Percentiles rank a stretch among this genome's conserved stretches.
Evolutionary conservation across 495 filamentous ascomycete genomes (phyloP).

Genomic region (Staphylotrichum longicolle): DNA sequence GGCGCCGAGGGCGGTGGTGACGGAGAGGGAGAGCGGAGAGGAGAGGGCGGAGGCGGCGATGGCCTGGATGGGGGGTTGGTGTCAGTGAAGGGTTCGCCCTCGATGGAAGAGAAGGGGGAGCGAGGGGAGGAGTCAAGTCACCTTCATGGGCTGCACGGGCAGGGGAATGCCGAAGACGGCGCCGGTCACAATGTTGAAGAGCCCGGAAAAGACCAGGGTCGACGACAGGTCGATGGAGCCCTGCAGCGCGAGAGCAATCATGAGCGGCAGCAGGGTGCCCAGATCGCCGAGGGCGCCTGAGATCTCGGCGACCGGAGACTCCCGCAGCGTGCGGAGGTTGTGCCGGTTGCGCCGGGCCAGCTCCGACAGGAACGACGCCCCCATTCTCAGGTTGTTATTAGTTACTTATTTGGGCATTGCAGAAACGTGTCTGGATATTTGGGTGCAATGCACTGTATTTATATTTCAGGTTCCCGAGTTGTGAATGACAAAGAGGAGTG

Average conservation of each 20-base stretch:
- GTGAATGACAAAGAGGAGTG: not conserved
- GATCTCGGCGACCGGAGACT: slow-evolving; percentile 70
- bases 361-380: not conserved
- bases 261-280: slow-evolving; percentile 84
- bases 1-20: slow-evolving; percentile 76
- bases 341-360: slow-evolving; percentile 40
- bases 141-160: slow-evolving; percentile 83
- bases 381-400: not conserved
- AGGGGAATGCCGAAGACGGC: slow-evolving; percentile 79
- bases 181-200: slow-evolving; percentile 83
- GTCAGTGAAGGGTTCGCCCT: not conserved
- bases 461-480: no score
- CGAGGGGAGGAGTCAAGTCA: slow-evolving; percentile 16
- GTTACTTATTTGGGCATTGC: not conserved
- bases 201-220: slow-evolving; percentile 82
- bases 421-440: not conserved
- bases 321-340: slow-evolving; percentile 47
- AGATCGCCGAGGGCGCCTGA: slow-evolving; percentile 88
- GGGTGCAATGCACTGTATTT: not conserved
- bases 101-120: not conserved
- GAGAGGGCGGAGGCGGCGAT: slow-evolving; percentile 82
- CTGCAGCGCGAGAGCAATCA: slow-evolving; percentile 75
- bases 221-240: slow-evolving; percentile 74
- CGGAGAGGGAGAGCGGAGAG: slow-evolving; percentile 53
- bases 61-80: slow-evolving; percentile 53